Conservation (phyloP, 371 early-diverging fungal genomes). For the Mortierella sp. region DNA sequence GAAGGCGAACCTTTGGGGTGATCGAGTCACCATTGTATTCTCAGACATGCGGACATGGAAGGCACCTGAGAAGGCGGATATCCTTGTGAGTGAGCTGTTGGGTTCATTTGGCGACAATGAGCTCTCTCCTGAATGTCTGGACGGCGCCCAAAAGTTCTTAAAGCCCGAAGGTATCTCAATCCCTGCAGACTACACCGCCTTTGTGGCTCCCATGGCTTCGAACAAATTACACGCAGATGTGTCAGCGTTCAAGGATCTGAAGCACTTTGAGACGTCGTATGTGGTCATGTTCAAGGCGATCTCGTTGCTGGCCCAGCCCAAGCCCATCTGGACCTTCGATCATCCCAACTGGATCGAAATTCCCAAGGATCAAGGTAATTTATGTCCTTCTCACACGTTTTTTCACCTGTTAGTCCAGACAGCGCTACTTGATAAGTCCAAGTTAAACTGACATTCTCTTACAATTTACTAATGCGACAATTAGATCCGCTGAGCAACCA, state of each 20-base stretch:
- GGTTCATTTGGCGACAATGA: conserved; percentile 99
- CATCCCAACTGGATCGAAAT: conserved; percentile 76
- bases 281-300: conserved; percentile 93
- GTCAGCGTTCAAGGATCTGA: conserved; percentile 73
- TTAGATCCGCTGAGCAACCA: conserved; percentile 73
- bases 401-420: neutral
- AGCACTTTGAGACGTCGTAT: conserved; percentile 89
- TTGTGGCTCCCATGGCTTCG: conserved; percentile 89
- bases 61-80: conserved; percentile 87
- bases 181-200: conserved; percentile 87
- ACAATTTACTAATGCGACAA: neutral
- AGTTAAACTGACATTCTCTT: neutral
- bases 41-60: conserved; percentile 94
- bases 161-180: conserved; percentile 93
- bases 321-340: conserved; percentile 85
- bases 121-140: conserved; percentile 96
- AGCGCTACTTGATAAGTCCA: neutral
- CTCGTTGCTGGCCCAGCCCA: conserved; percentile 74
- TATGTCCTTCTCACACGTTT: neutral
- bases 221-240: conserved; percentile 81
- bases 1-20: conserved; percentile 85
- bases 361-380: conserved; percentile 51
- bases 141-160: conserved; percentile 90
- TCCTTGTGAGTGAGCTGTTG: conserved; percentile 92
- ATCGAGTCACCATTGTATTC: conserved; percentile 84